Conservation (phyloP, 345 rosid genomes). For the Acer saccharum region DNA sequence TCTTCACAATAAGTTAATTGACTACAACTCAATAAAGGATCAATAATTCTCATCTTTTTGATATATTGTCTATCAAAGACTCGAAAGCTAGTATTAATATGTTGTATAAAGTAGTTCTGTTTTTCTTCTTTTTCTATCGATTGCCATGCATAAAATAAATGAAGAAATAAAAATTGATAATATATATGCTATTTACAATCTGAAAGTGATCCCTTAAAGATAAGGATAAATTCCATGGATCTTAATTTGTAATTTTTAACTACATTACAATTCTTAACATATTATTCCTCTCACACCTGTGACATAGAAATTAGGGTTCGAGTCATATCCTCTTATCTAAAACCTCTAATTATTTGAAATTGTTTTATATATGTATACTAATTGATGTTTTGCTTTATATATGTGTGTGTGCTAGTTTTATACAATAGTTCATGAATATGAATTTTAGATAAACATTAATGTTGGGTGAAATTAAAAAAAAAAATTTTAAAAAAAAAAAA, state of each 20-base stretch:
- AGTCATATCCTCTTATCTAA: too few relatives aligned
- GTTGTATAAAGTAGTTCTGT: neutral
- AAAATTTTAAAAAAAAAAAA: too few relatives aligned
- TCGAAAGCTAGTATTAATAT: neutral
- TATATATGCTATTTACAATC: neutral
- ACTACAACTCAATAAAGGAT: neutral
- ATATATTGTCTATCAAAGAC: neutral
- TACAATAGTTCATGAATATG: too few relatives aligned
- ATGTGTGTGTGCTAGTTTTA: too few relatives aligned
- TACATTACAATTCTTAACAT: too few relatives aligned
- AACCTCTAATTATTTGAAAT: too few relatives aligned
- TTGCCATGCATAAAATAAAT: neutral
- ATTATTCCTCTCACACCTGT: too few relatives aligned
- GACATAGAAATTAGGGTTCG: too few relatives aligned
- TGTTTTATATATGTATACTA: too few relatives aligned
- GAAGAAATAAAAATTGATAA: neutral
- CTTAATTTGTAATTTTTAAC: too few relatives aligned
- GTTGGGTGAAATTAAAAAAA: neutral
- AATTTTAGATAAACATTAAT: neutral
- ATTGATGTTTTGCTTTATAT: too few relatives aligned
- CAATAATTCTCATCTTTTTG: neutral
- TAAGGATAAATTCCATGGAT: neutral
- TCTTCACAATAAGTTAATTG: neutral
- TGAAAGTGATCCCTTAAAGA: neutral
- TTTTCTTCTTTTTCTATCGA: neutral